Evolutionary conservation across 1,284 basidiomycete genomes (phyloP), one percentile per base, ranked within the genome.

Genomic region (Golubevia sp.): DNA sequence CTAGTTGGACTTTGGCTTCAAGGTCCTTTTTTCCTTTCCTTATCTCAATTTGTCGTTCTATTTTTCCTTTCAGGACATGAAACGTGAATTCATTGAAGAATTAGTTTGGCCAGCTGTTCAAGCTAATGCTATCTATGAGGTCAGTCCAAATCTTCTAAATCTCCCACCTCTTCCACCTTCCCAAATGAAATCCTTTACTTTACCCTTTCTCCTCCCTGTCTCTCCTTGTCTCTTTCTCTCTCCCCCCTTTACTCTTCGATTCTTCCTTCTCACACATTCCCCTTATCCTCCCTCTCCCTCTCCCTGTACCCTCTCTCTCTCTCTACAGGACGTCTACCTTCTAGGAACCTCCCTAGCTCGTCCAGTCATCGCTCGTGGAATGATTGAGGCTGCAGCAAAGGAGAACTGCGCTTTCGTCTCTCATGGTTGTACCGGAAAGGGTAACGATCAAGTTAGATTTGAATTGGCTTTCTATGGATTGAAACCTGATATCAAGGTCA

Each of bases 401-500:
- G 93, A 97, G 85, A 68, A 74, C 51, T 74, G 71, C 59, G 65
- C 59, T 85, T 99, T 89, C 84, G 96, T 99, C 71, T 91, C 95
- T 48, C 97, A 99, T 86, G 96, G 96, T 49, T 99, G 96, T 88
- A 99, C 96, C 55, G 96, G 96, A 64, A 99, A 99, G 87, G 96
- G 96, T 62, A 99, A 99, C 85, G 96, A 99, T 86, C 97, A 99
- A 87, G 96, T 99, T 75, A 92, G 97, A 67, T 99, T 99, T 85
- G 97, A 99, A 85, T 91, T 99, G 63, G 95, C 97, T 7, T 99
- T 99, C 87, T 99, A 99, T 85, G 96, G 94, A 62, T 89, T 99
- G 78, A 95, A 97, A 85, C 95, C 96, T 58, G 92, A 94, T 81
- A 98, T 99, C 89, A 97, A 98, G 86, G 95, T 99, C 82, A 91